Base-by-base conservation (phyloP, 768 basidiomycete species). In the Phylloporus arenicola region DNA sequence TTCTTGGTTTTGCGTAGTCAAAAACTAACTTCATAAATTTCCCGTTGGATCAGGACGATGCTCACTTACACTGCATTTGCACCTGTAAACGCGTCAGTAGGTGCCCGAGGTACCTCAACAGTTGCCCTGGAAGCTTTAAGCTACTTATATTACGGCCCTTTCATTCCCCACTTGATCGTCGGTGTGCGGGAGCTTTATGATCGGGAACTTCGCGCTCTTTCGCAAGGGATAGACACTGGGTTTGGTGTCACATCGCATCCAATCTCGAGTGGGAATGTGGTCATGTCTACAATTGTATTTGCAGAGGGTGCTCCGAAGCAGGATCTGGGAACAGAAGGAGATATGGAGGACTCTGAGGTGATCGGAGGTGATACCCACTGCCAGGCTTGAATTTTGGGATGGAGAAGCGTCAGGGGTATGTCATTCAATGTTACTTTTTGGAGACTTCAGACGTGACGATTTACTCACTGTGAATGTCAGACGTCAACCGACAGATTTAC, bases 121-220 rank as follows among this genome's bases (percentile, higher is more conserved):
- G 16, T 30, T n/a, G 4, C 16, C 20, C 9, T 53, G 20, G 35
- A 29, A 3, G 1, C 3, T 8, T 12, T 38, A 5, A n/a, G 24
- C 10, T 37, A 38, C 14, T 5, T 50, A 1, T 39, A 20, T 5
- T 45, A 25, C 4, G 33, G n/a, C 24, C 25, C 47, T 25, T 20
- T 51, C 2, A 34, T 47, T 1, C 51, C 57, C 3, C 48, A 44
- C n/a, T 50, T 57, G 22, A 41, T 57, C 29, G 45, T 57, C n/a
- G 41, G 44, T 12, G 13, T 57, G 20, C 51, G 55, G 17, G 48
- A 41, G n/a, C 11, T 50, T 24, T 45, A 43, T 4, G 38, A 42
- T 3, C 42, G 27, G 3, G 43, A 35, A 3, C 3, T 19, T 3
- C 24, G 7, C 17, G 13, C 8, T 0, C 19, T 20, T 10, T 20